Percentiles rank a stretch among this genome's conserved stretches.
Conservation (phyloP, 2,329 filamentous ascomycete species). For the Clonostachys rhizophaga region DNA sequence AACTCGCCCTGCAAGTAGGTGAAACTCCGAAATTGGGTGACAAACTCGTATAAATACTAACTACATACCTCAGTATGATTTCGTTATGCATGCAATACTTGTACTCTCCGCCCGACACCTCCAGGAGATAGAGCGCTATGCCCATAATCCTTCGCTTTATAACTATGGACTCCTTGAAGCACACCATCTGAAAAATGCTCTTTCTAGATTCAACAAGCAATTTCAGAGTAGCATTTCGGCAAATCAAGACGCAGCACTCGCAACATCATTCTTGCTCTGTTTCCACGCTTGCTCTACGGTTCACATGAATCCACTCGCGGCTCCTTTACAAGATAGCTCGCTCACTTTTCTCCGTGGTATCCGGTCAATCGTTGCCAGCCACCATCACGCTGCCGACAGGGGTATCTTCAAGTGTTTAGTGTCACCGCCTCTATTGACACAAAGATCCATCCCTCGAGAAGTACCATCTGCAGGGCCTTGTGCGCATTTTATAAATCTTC, state of each 20-base stretch:
- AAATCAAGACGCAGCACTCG: neutral
- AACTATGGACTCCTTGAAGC: neutral
- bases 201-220: neutral
- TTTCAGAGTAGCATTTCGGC: neutral
- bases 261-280: neutral
- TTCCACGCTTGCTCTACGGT: neutral
- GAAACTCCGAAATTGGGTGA: neutral
- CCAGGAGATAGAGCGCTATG: neutral
- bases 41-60: neutral
- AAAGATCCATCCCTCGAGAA: neutral
- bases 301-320: neutral
- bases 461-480: neutral
- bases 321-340: neutral
- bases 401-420: neutral
- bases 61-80: neutral
- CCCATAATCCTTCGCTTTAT: neutral
- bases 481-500: neutral
- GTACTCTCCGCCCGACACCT: neutral
- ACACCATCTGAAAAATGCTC: neutral
- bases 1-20: neutral
- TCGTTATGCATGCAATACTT: neutral
- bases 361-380: neutral
- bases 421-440: neutral
- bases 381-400: neutral
- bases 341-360: neutral